These are phyloP conservation scores for Trypanosoma congolense DNA, from an alignment of 208 protist species.

Conservation along the genomic window DNA sequence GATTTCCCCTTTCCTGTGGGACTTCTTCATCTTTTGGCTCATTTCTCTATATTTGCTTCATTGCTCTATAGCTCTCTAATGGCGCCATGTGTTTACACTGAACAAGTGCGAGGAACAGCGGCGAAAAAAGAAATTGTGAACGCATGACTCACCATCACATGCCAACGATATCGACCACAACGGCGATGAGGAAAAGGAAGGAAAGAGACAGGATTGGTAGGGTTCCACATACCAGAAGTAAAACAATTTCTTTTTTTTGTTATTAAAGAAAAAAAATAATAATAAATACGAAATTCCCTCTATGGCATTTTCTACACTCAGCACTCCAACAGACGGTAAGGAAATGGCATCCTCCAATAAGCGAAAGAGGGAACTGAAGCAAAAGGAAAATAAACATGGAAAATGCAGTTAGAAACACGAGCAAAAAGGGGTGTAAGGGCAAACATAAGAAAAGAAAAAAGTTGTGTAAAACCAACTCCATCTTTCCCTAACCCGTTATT, in stretches of 20 bases:
- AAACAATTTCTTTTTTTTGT: no score
- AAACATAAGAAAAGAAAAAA: no score
- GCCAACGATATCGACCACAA: background rate
- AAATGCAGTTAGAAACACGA: no score
- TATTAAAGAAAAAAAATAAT: background rate
- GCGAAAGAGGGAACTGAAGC: conserved; percentile 3
- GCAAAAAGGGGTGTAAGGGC: no score
- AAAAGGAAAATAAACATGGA: conserved; percentile 1
- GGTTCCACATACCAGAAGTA: no score
- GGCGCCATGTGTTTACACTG: background rate
- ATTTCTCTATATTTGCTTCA: conserved; percentile 1
- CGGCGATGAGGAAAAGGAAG: no score
- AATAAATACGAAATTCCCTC: background rate
- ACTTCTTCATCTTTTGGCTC: conserved; percentile 8
- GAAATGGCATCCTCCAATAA: background rate
- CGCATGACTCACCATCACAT: background rate
- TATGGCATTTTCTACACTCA: background rate
- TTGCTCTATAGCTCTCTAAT: background rate
- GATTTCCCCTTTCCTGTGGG: background rate
- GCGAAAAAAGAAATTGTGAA: background rate
- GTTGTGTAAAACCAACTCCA: no score
- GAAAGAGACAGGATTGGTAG: no score
- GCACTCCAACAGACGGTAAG: background rate
- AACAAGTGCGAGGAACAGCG: background rate
- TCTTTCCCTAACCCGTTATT: no score